Percentiles rank a stretch among this genome's conserved stretches.
These are phyloP conservation scores for Astrephomene gubernaculifera DNA, from an alignment of 139 green algal genomes.

Conservation along the genomic window DNA sequence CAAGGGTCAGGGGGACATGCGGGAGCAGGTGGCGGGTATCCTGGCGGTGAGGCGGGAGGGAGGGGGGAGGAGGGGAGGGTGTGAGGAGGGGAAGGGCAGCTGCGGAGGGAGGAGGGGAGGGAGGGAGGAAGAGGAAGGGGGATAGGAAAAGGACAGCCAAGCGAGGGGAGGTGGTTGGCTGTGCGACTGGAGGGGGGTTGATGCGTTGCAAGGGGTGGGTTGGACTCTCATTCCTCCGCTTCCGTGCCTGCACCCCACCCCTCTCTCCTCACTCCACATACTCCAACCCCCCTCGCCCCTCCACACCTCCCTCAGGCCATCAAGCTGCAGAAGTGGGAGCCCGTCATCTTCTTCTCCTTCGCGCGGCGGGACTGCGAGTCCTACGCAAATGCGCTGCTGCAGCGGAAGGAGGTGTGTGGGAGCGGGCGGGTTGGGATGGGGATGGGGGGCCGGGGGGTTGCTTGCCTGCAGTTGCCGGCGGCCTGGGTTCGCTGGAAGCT, in stretches of 20 bases:
- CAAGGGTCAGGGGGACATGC: conserved; percentile 4
- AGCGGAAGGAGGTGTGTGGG: conserved; percentile 45
- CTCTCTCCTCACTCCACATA: no score
- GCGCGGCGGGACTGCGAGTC: conserved; percentile 80
- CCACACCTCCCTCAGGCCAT: conserved; percentile 54
- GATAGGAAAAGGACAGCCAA: not conserved
- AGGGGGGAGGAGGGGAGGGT: not conserved
- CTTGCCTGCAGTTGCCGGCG: not conserved
- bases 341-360: conserved; percentile 98
- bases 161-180: not conserved
- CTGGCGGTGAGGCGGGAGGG: conserved; percentile 6
- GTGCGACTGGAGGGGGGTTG: not conserved
- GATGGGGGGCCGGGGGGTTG: not conserved
- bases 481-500: not conserved
- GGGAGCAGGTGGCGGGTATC: conserved; percentile 58
- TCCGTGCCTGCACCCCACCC: not conserved
- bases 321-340: conserved; percentile 78
- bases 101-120: not conserved
- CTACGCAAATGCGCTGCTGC: conserved; percentile 31
- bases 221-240: not conserved
- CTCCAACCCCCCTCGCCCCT: not conserved
- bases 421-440: not conserved
- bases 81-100: not conserved
- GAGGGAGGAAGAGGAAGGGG: not conserved
- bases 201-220: not conserved